A percentile compares a stretch with the other conserved stretches of the same genome.
Evolutionary conservation across 208 protist genomes (phyloP).

Genomic region (Leishmania gerbilli): DNA sequence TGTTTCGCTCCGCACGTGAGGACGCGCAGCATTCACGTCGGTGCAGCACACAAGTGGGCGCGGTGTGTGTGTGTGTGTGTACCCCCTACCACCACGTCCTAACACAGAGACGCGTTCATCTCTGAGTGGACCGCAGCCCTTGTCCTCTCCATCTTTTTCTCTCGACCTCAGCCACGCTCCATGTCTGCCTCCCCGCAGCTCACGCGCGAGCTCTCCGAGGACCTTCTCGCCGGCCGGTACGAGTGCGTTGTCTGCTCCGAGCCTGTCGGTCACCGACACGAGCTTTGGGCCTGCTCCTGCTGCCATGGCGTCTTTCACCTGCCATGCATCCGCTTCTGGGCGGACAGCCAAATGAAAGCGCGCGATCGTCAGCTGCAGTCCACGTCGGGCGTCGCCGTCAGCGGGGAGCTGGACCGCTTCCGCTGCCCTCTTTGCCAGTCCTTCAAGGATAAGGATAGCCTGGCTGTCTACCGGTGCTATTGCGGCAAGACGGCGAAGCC

Average conservation of each 20-base stretch:
- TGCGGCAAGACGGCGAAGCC: slow-evolving; percentile 75
- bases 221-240: slow-evolving; percentile 55
- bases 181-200: slow-evolving; percentile 37
- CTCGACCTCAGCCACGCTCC: background rate
- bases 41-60: background rate
- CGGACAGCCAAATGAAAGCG: slow-evolving; percentile 45
- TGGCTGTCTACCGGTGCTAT: slow-evolving; percentile 63
- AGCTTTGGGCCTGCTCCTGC: slow-evolving; percentile 60
- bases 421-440: slow-evolving; percentile 76
- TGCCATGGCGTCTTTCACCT: slow-evolving; percentile 85
- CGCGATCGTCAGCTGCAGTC: slow-evolving; percentile 39
- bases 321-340: slow-evolving; percentile 66
- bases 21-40: background rate
- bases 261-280: slow-evolving; percentile 41
- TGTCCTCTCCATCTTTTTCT: background rate
- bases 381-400: slow-evolving; percentile 22
- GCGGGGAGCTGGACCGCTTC: slow-evolving; percentile 44
- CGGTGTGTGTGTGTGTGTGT: background rate
- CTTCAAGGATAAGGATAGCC: slow-evolving; percentile 21
- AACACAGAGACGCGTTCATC: background rate
- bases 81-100: background rate
- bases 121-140: background rate
- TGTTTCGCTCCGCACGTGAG: background rate
- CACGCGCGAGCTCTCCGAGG: slow-evolving; percentile 40
- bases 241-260: slow-evolving; percentile 81